phyloP scores from a whole-genome alignment of 805 yeast genomes.

The Cyberlindnera meyerae region DNA sequence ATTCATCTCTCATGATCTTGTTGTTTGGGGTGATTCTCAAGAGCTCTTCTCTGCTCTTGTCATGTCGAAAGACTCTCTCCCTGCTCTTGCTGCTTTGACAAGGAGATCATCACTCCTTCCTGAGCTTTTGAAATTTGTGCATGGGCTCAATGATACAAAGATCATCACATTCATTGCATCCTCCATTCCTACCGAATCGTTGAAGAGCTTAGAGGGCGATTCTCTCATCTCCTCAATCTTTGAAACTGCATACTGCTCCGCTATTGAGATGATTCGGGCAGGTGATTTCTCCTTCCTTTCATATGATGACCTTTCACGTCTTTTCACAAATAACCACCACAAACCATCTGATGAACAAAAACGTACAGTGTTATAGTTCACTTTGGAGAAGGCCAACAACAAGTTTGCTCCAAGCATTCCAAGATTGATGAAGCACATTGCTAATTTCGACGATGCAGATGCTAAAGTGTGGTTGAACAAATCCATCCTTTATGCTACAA shows the following conservation, averaged over 20 bases:
- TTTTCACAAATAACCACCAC: conserved; percentile 16
- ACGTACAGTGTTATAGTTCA: conserved; percentile 22
- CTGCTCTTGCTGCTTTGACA: conserved; percentile 17
- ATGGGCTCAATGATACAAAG: conserved; percentile 1
- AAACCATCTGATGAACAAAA: conserved; percentile 23
- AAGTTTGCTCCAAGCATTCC: conserved; percentile 30
- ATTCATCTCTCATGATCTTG: conserved; percentile 14
- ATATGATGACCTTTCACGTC: conserved; percentile 26
- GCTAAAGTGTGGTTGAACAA: conserved; percentile 50
- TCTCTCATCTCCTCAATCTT: conserved; percentile 2
- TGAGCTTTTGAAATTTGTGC: conserved; percentile 12
- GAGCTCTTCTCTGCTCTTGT: conserved; percentile 7
- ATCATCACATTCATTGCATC: conserved; percentile 14
- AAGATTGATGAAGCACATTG: conserved; percentile 18
- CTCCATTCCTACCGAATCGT: conserved; percentile 3
- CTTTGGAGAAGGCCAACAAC: conserved; percentile 23
- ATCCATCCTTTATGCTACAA: conserved; percentile 56
- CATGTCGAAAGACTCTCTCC: conserved; percentile 7
- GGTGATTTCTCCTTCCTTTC: conserved; percentile 31
- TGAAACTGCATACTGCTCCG: conserved; percentile 8
- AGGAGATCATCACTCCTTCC: conserved; percentile 1
- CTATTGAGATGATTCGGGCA: conserved; percentile 17
- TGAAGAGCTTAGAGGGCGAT: not conserved
- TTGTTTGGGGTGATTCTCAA: conserved; percentile 14
- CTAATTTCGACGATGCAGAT: conserved; percentile 15